Evolutionary conservation across 202 grass and related monocot species (phyloP).

Genomic region (Saccharum hybrid): DNA sequence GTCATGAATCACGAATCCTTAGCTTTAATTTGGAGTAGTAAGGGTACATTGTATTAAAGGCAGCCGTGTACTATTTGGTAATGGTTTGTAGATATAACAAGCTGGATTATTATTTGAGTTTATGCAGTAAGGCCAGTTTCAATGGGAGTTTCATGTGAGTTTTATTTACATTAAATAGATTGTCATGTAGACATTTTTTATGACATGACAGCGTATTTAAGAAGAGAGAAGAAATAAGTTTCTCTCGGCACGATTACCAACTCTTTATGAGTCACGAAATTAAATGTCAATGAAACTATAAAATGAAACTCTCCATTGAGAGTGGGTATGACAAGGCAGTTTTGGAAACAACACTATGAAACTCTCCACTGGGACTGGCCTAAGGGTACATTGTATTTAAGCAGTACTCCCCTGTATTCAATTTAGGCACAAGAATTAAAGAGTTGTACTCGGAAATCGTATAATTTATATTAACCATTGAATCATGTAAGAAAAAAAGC

Average conservation of each 20-base stretch:
- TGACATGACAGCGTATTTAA: too few relatives aligned
- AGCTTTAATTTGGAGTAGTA: background rate
- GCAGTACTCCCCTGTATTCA: background rate
- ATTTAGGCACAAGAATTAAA: background rate
- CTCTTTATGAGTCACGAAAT: too few relatives aligned
- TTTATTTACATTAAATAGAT: too few relatives aligned
- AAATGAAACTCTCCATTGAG: too few relatives aligned
- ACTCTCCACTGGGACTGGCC: too few relatives aligned
- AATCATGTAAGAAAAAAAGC: background rate
- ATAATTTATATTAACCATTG: background rate
- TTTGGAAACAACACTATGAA: too few relatives aligned
- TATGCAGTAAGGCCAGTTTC: background rate
- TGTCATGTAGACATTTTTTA: too few relatives aligned
- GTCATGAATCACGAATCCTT: background rate
- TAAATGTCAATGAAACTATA: too few relatives aligned
- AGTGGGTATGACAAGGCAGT: background rate
- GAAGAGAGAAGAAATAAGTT: too few relatives aligned
- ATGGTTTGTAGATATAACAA: background rate
- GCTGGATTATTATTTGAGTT: too few relatives aligned
- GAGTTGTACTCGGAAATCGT: background rate
- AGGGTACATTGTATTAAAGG: background rate
- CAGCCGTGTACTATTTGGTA: background rate
- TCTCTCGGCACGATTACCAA: too few relatives aligned
- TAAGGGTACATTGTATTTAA: background rate
- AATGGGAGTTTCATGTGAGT: too few relatives aligned